phyloP scores from a whole-genome alignment of 345 rosid species.

The Turnera subulata region DNA sequence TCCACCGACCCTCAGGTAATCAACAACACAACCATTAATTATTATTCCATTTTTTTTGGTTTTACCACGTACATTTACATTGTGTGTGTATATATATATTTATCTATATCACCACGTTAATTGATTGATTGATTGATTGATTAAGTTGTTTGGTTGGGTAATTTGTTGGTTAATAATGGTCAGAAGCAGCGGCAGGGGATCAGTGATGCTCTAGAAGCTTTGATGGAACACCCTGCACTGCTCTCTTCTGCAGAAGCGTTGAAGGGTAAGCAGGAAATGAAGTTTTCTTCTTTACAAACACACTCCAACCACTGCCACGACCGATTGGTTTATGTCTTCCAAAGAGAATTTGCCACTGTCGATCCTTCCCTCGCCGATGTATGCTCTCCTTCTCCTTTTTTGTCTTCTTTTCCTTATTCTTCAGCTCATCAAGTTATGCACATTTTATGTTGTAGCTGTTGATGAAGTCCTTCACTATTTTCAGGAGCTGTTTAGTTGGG shows the following conservation, averaged over 20 bases:
- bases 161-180: slow-evolving; percentile 4
- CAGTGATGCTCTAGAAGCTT: slow-evolving; percentile 28
- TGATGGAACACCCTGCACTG: slow-evolving; percentile 60
- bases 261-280: slow-evolving; percentile 44
- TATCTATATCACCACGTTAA: too few species aligned
- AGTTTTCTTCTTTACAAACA: slow-evolving; percentile 20
- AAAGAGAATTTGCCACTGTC: slow-evolving; percentile 75
- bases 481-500: too few species aligned
- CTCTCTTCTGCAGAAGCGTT: slow-evolving; percentile 45
- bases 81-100: too few species aligned
- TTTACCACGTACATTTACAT: background rate
- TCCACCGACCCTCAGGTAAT: slow-evolving; percentile 7
- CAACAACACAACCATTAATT: background rate
- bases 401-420: background rate
- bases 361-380: slow-evolving; percentile 70
- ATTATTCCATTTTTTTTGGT: background rate
- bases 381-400: slow-evolving; percentile 10
- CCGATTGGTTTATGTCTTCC: slow-evolving; percentile 66
- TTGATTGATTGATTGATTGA: too few species aligned
- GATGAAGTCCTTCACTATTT: too few species aligned
- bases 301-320: slow-evolving; percentile 14
- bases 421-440: too few species aligned
- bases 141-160: background rate
- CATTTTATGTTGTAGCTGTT: too few species aligned
- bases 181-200: slow-evolving; percentile 60